Evolutionary conservation across 108 stramenopile genomes (phyloP), one percentile per base, ranked within the genome.

Genomic region (Fragilariopsis cylindrus): DNA sequence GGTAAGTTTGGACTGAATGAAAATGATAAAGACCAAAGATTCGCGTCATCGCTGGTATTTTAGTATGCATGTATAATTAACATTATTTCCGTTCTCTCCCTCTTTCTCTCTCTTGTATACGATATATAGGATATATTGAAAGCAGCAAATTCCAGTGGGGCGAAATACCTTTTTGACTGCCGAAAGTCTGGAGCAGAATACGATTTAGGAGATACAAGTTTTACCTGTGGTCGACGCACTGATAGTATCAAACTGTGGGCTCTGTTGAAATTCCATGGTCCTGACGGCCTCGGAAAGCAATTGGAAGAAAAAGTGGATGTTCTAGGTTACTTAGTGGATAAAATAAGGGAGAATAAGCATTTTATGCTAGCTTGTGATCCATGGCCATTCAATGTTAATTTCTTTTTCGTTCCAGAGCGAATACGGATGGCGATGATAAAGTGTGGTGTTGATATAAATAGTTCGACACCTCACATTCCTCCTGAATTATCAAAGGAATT

Each of bases 321-420:
- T 30, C 2, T 30, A 30, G 2, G 2, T 30, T 30, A 30, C 30
- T 30, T 30, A 30, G 30, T 30, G 30, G 30, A 30, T 30, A 30
- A 30, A 30, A 30, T 30, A 30, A 30, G 30, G 30, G 30, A 30
- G 30, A 30, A 30, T 30, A 30, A 30, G 30, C 0, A 30, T 30
- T 30, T 30, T 30, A 30, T 30, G 30, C 30, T 30, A 30, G 30
- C 30, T 30, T 30, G 30, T 30, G 30, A 30, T 30, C 30, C 30
- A 3, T 85, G 84, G 82, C 74, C 82, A 5, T 85, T 85, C 58
- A 88, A 88, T 76, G 80, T 88, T 39, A 83, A 83, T 58, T 88
- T 88, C 72, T 85, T 80, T 65, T 88, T 82, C 75, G 63, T 88
- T n/a, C 87, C 84, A 9, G 65, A 69, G 53, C 76, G 84, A 60